Evolutionary conservation across 1,284 basidiomycete species (phyloP).

Genomic region (Austropuccinia psidii): DNA sequence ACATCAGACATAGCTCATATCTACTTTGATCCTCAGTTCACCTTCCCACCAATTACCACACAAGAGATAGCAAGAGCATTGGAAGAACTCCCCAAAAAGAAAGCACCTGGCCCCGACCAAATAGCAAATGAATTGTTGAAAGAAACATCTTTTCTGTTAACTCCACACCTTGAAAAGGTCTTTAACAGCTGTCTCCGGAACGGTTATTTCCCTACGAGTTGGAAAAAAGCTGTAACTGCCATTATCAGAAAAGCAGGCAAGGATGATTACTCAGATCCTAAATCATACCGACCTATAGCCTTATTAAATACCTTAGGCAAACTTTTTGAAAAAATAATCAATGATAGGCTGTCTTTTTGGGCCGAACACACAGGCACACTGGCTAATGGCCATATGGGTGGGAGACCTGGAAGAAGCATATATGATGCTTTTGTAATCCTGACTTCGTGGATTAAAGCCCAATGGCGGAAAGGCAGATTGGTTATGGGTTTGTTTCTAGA

Average conservation of each 20-base stretch:
- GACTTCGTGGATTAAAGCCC: background rate
- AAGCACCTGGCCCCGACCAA: background rate
- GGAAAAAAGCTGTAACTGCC: background rate
- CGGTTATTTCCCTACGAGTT: background rate
- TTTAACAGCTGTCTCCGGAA: background rate
- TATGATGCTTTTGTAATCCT: background rate
- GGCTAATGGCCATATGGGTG: background rate
- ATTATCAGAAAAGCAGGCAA: background rate
- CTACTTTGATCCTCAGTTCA: background rate
- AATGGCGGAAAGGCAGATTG: background rate
- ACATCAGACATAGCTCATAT: background rate
- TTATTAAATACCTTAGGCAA: constrained; percentile 4
- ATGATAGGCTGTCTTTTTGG: background rate
- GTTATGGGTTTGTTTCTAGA: background rate
- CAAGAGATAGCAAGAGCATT: background rate
- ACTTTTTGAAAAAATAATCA: constrained; percentile 7
- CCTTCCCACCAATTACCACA: background rate
- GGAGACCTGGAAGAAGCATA: background rate
- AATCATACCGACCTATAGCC: background rate
- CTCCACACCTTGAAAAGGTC: background rate
- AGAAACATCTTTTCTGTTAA: background rate
- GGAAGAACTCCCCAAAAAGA: background rate
- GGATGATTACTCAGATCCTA: background rate
- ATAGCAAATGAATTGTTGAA: background rate
- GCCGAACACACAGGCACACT: background rate